A percentile compares a stretch with the other conserved stretches of the same genome.
Conservation (phyloP, 192 early-diverging fungal species). For the Coemansia sp. region DNA sequence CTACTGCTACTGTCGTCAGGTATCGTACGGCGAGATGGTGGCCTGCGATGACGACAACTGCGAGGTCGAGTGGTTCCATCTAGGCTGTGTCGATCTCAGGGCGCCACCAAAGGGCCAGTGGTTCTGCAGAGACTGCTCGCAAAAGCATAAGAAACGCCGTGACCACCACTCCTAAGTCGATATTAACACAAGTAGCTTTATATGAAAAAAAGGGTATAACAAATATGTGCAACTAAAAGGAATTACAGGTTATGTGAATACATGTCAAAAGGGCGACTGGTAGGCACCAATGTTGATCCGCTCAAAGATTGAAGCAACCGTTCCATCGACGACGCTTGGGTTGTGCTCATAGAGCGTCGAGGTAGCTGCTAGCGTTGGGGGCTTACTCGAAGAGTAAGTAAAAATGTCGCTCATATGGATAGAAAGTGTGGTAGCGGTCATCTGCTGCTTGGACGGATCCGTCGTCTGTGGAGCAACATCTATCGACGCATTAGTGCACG, state of each 20-base stretch:
- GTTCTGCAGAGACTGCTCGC: slow-evolving; percentile 87
- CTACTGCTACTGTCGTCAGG: slow-evolving; percentile 96
- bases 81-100: slow-evolving; percentile 88
- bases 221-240: not conserved
- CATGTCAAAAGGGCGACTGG: not conserved
- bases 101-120: slow-evolving; percentile 91
- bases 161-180: slow-evolving; percentile 23
- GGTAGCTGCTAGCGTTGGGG: not conserved
- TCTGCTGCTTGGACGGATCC: not conserved
- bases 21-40: slow-evolving; percentile 98
- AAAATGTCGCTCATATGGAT: slow-evolving; percentile 37
- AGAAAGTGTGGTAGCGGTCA: not conserved
- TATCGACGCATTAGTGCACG: not conserved
- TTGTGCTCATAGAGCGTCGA: slow-evolving; percentile 3
- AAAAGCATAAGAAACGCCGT: slow-evolving; percentile 50
- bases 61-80: slow-evolving; percentile 98
- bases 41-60: slow-evolving; percentile 92
- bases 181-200: not conserved
- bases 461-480: not conserved
- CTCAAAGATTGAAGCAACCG: slow-evolving; percentile 17
- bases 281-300: slow-evolving; percentile 14
- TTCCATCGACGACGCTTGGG: not conserved
- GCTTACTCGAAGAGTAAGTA: slow-evolving; percentile 10
- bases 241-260: not conserved
- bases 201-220: not conserved